Conservation (phyloP, 2,329 filamentous ascomycete species). For the Trichoderma polysporum region DNA sequence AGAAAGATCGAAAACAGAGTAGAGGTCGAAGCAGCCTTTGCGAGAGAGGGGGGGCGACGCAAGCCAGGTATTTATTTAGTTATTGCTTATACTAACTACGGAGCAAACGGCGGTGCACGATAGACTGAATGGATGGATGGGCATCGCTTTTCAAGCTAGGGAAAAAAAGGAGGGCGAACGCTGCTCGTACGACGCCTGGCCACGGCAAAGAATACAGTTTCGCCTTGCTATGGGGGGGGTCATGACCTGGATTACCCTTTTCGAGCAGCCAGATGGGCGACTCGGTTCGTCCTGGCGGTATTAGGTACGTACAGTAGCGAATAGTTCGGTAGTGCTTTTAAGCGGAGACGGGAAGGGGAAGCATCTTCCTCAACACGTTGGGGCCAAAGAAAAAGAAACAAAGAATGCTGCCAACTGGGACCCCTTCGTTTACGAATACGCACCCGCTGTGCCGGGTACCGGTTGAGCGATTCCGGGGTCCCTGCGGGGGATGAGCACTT, state of each 20-base stretch:
- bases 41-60: neutral
- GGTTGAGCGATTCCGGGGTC: conserved; percentile 10
- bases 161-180: too few relatives aligned
- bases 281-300: neutral
- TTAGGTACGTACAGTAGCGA: neutral
- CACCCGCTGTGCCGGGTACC: conserved; percentile 8
- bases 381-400: neutral
- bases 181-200: too few relatives aligned
- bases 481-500: neutral
- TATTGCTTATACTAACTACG: neutral
- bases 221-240: neutral
- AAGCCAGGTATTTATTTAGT: neutral
- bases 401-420: neutral
- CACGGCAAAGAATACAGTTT: neutral
- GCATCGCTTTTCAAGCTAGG: neutral
- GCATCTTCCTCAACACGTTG: neutral
- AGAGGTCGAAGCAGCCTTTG: neutral
- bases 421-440: conserved; percentile 14
- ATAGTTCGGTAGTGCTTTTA: conserved; percentile 9
- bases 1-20: neutral
- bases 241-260: neutral
- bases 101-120: neutral
- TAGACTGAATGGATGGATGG: neutral
- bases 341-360: neutral
- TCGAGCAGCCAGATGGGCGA: neutral